Evolutionary conservation across 345 rosid genomes (phyloP).

Genomic region (Psidium guajava): DNA sequence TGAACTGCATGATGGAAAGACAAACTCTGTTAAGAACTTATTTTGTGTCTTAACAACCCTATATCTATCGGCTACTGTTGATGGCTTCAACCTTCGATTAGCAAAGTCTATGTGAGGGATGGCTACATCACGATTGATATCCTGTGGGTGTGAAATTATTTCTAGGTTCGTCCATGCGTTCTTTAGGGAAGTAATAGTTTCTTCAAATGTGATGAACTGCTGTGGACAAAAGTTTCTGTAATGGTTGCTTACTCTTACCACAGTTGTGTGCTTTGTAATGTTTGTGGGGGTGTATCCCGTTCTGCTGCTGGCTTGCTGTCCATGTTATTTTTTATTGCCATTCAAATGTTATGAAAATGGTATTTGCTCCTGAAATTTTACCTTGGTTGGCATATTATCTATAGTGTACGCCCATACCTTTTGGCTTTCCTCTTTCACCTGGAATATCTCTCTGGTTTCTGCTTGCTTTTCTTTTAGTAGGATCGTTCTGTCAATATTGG

Average conservation of each 20-base stretch:
- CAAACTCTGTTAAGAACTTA: not conserved
- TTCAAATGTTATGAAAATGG: not conserved
- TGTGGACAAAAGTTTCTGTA: not conserved
- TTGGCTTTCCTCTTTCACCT: not conserved
- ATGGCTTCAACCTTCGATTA: not conserved
- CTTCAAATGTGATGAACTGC: not conserved
- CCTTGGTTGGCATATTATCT: not conserved
- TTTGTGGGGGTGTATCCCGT: not conserved
- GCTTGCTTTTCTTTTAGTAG: not conserved
- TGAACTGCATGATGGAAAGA: not conserved
- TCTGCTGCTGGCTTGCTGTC: not conserved
- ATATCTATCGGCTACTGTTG: not conserved
- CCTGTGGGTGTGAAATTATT: not conserved
- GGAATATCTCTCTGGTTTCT: not conserved
- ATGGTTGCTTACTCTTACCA: not conserved
- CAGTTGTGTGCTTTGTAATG: not conserved
- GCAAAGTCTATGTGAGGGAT: not conserved
- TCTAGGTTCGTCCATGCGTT: not conserved
- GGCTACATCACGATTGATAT: not conserved
- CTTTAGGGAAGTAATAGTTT: not conserved
- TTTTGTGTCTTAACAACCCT: not conserved
- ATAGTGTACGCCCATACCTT: not conserved
- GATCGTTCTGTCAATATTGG: not conserved
- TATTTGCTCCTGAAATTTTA: not conserved
- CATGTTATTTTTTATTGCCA: not conserved